A percentile compares a stretch with the other conserved stretches of the same genome.
phyloP scores from a whole-genome alignment of 2,329 filamentous ascomycete genomes.

The Dendryphion nanum region DNA sequence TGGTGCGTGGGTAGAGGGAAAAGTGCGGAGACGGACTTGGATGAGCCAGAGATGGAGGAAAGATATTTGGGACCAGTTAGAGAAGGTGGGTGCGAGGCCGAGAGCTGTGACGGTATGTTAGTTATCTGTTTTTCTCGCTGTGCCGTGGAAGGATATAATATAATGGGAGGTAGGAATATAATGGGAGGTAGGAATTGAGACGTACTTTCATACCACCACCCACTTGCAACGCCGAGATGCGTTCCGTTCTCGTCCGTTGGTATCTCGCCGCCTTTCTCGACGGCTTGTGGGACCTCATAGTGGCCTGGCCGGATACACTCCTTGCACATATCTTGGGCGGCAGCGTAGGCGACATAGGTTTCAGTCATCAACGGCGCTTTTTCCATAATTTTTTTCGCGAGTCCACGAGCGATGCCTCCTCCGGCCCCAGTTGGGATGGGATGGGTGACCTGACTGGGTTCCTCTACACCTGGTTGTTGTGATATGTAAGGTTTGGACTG shows the following conservation, averaged over 20 bases:
- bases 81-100: constrained; percentile 81
- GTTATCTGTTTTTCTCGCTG: neutral
- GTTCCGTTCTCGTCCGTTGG: constrained; percentile 74
- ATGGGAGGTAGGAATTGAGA: constrained; percentile 8
- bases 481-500: constrained; percentile 13
- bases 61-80: constrained; percentile 92
- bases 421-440: too few species aligned
- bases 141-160: neutral
- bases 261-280: constrained; percentile 65
- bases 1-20: constrained; percentile 66
- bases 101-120: constrained; percentile 56
- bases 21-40: constrained; percentile 76
- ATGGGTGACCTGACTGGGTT: constrained; percentile 7
- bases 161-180: too few species aligned
- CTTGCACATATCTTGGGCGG: constrained; percentile 76
- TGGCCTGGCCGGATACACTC: constrained; percentile 70
- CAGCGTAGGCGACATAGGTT: constrained; percentile 76
- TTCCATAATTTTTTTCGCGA: constrained; percentile 31
- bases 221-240: constrained; percentile 72
- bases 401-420: constrained; percentile 7
- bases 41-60: constrained; percentile 96
- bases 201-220: constrained; percentile 81
- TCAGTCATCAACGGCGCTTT: constrained; percentile 44
- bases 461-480: constrained; percentile 9
- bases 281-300: constrained; percentile 70